Percentiles rank a stretch among this genome's conserved stretches.
These are phyloP conservation scores for Eucalyptus tenuipes DNA, from an alignment of 345 rosid species.

Conservation along the genomic window DNA sequence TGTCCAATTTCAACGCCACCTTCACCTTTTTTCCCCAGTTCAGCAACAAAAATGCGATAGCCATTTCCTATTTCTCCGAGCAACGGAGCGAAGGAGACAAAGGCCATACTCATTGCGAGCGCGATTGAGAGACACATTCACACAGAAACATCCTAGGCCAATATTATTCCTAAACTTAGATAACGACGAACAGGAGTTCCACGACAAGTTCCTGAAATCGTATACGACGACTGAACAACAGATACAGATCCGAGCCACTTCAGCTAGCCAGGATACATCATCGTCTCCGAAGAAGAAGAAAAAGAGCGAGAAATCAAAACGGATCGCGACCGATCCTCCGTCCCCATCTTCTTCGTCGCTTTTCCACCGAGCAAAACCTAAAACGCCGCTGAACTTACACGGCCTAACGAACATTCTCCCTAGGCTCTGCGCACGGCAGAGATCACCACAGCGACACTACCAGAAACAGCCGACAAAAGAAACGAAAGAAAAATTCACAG, in stretches of 20 bases:
- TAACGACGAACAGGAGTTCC: not conserved
- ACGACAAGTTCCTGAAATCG: not conserved
- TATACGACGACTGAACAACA: not conserved
- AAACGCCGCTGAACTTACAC: not conserved
- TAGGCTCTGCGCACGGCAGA: not conserved
- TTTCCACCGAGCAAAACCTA: not conserved
- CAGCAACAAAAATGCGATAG: not conserved
- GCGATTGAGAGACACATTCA: not conserved
- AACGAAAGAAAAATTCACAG: not conserved
- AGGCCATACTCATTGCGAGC: not conserved
- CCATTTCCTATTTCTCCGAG: not conserved
- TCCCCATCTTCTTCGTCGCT: not conserved
- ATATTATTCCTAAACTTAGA: not conserved
- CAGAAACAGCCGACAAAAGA: not conserved
- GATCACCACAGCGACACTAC: not conserved
- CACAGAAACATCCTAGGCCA: not conserved
- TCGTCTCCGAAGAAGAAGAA: not conserved
- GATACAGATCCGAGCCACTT: not conserved
- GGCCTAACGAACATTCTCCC: not conserved
- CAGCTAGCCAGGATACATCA: not conserved
- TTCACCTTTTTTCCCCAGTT: not conserved
- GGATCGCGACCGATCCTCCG: not conserved
- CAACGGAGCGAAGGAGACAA: not conserved
- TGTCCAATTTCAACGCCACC: not conserved
- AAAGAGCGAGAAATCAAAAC: not conserved